A percentile compares a stretch with the other conserved stretches of the same genome.
Evolutionary conservation across 257 asterid genomes (phyloP).

Genomic region (Coffea eugenioides): DNA sequence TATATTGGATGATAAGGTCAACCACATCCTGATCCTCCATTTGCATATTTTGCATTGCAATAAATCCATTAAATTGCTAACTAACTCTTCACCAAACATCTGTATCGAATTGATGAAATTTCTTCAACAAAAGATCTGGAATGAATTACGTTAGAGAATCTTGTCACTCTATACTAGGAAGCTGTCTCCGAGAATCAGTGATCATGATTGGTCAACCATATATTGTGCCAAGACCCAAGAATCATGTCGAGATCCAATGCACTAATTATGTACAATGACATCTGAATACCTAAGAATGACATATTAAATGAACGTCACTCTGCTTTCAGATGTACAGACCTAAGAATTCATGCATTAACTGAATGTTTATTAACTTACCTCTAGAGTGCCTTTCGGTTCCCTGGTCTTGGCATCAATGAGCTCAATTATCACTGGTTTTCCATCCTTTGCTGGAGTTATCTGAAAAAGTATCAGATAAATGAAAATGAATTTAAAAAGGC

Average conservation of each 20-base stretch:
- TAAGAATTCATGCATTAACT: background rate
- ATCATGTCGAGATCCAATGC: background rate
- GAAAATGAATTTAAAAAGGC: constrained; percentile 5
- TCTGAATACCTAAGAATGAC: background rate
- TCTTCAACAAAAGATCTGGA: background rate
- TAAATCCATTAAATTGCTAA: background rate
- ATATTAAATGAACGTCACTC: background rate
- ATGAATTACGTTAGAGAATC: background rate
- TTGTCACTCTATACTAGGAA: background rate
- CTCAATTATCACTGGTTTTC: constrained; percentile 93
- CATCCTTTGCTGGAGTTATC: constrained; percentile 97
- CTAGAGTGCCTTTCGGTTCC: constrained; percentile 80
- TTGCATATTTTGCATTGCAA: background rate
- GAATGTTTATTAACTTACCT: constrained; percentile 42
- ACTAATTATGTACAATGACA: background rate
- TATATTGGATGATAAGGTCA: background rate
- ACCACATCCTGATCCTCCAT: background rate
- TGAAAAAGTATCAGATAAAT: constrained; percentile 26
- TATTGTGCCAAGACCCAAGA: background rate
- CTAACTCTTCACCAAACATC: background rate
- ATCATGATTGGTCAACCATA: background rate
- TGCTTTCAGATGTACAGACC: background rate
- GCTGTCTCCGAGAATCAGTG: background rate
- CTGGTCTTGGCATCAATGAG: constrained; percentile 97
- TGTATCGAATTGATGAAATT: background rate